Evolutionary conservation across 106 monocot genomes (phyloP).

Genomic region (Dendrobium chrysotoxum): DNA sequence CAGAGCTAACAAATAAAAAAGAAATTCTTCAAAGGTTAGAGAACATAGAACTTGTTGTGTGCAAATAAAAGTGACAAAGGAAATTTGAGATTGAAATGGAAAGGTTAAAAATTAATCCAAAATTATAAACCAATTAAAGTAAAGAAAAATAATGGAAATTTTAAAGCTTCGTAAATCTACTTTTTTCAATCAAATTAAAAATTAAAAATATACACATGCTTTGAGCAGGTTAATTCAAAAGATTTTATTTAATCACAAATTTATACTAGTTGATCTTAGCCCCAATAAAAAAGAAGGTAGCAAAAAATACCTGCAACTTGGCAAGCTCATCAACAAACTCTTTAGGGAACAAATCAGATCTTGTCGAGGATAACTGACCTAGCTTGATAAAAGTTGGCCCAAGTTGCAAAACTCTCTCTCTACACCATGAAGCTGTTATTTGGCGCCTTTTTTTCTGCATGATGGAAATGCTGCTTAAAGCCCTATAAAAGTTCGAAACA

Average conservation of each 20-base stretch:
- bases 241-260: background rate
- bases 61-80: background rate
- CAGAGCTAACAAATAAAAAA: constrained; percentile 4
- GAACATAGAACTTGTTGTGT: background rate
- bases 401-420: constrained; percentile 79
- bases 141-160: background rate
- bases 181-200: background rate
- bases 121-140: constrained; percentile 4
- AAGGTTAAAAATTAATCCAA: background rate
- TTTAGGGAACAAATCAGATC: constrained; percentile 83
- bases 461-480: constrained; percentile 6
- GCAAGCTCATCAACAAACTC: constrained; percentile 95
- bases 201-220: background rate
- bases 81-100: background rate
- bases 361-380: constrained; percentile 88
- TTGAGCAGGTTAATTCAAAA: background rate
- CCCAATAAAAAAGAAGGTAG: background rate
- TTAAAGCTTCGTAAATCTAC: background rate
- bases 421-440: constrained; percentile 85
- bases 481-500: background rate
- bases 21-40: constrained; percentile 4
- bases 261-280: background rate
- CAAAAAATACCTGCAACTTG: constrained; percentile 73
- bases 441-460: constrained; percentile 64
- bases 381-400: constrained; percentile 94